Evolutionary conservation across 352 stramenopile genomes (phyloP), one percentile per base, ranked within the genome.

Genomic region (Globisporangium solare): DNA sequence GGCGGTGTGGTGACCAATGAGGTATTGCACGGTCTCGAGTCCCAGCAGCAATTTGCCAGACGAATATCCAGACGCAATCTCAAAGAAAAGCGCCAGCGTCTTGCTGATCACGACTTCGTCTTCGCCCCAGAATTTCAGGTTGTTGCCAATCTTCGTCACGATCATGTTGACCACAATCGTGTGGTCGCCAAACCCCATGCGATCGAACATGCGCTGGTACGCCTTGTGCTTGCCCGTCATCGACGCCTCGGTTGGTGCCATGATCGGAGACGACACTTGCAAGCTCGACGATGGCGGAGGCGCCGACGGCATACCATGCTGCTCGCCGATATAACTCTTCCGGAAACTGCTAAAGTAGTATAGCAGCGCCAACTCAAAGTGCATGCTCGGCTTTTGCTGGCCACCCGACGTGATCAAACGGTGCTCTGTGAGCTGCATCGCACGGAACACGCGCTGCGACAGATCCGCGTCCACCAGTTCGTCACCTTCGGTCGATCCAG

Each of bases 81-180:
- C 96, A 46, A 98, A 95, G 53, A 99, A 97, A 1, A 99, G 80
- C 54, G 95, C 84, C 27, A 99, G 75, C 14, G 96, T 99, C 63
- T 97, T 97, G 64, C 76, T 88, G 64, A 99, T 91, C 59, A 99
- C 89, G 50, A 98, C 89, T 63, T 98, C 79, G 21, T 98, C 85
- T 54, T 98, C 88, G 20, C 93, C 93, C 96, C 96, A 99, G 64
- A 97, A 99, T 78, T 99, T 99, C 22, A 99, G 82, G 72, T 99
- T 99, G 69, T 99, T 99, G 63, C 95, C 95, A 55, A 99, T 89
- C 78, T 99, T 99, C 35, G 94, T 99, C 24, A 99, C 91, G 63
- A 99, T 98, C 64, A 98, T 97, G 74, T 99, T 99, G 54, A 98
- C 95, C 18, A 99, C 95, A 45, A 94, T 79, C 35, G 92, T 98